Evolutionary conservation across 1,284 basidiomycete species (phyloP).

Genomic region (Puccinia triticina): DNA sequence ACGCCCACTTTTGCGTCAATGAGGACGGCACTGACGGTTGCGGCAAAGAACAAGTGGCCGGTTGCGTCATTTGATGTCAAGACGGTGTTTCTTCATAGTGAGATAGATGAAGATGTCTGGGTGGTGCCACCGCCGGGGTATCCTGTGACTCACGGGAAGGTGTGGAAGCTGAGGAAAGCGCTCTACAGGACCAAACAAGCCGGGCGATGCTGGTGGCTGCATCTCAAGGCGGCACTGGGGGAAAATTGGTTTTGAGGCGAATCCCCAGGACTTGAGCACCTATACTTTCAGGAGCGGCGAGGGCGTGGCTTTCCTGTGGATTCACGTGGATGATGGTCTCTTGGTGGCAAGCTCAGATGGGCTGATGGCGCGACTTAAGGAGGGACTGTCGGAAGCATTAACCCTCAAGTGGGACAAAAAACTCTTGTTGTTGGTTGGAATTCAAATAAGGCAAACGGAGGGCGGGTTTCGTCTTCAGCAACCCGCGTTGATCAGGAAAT

Average conservation of each 20-base stretch:
- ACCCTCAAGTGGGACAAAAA: not conserved
- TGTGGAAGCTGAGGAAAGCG: not conserved
- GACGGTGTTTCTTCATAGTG: not conserved
- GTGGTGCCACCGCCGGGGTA: not conserved
- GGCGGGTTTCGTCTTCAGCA: not conserved
- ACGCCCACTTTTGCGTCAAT: slow-evolving; percentile 9
- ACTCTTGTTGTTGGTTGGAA: not conserved
- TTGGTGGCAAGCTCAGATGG: not conserved
- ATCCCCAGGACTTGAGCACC: not conserved
- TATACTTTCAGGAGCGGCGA: not conserved
- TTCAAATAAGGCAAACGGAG: not conserved
- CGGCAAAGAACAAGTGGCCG: not conserved
- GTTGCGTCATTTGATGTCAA: not conserved
- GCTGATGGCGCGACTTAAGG: not conserved
- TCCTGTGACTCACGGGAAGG: not conserved
- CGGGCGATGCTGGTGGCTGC: not conserved
- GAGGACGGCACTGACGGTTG: not conserved
- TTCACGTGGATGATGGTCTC: slow-evolving; percentile 6
- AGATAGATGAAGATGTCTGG: not conserved
- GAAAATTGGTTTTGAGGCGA: not conserved
- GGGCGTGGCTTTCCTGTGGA: not conserved
- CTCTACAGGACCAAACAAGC: slow-evolving; percentile 15
- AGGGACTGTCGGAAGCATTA: not conserved
- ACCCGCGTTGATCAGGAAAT: not conserved
- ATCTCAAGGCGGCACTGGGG: not conserved